These are phyloP conservation scores for Carnegiea gigantea DNA, from an alignment of 179 eudicot species.

Conservation along the genomic window DNA sequence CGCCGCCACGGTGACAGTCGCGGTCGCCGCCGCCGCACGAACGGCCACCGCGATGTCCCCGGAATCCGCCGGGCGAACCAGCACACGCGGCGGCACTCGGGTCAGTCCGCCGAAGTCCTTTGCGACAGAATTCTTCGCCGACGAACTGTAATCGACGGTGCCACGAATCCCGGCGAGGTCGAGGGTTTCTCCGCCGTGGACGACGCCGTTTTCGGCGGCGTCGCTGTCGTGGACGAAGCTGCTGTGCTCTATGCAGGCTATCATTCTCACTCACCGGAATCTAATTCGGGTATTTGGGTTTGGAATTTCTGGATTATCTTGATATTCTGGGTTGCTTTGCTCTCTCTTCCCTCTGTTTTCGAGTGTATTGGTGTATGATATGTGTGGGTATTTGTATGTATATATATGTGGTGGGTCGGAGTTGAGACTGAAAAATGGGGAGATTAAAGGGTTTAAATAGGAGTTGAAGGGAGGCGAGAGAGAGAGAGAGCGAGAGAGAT, in stretches of 20 bases:
- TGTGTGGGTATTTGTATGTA: not conserved
- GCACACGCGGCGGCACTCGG: conserved; percentile 42
- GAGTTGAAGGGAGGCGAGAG: conserved; percentile 10
- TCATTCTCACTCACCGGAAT: conserved; percentile 32
- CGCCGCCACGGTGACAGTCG: conserved; percentile 62
- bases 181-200: conserved; percentile 12
- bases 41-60: conserved; percentile 46
- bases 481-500: not conserved
- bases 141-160: conserved; percentile 33
- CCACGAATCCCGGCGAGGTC: conserved; percentile 35
- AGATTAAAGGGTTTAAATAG: conserved; percentile 17
- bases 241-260: conserved; percentile 62
- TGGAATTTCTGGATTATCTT: too few species aligned
- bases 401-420: not conserved
- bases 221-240: conserved; percentile 51
- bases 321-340: not conserved
- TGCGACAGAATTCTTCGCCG: conserved; percentile 28
- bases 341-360: not conserved
- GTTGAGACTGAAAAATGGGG: not conserved
- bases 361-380: not conserved
- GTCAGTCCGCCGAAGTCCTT: conserved; percentile 80
- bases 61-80: conserved; percentile 41
- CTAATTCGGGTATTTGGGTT: too few species aligned
- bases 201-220: conserved; percentile 31
- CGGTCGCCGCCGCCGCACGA: conserved; percentile 28